phyloP scores from a whole-genome alignment of 768 basidiomycete species.

The Phallus indusiatus region DNA sequence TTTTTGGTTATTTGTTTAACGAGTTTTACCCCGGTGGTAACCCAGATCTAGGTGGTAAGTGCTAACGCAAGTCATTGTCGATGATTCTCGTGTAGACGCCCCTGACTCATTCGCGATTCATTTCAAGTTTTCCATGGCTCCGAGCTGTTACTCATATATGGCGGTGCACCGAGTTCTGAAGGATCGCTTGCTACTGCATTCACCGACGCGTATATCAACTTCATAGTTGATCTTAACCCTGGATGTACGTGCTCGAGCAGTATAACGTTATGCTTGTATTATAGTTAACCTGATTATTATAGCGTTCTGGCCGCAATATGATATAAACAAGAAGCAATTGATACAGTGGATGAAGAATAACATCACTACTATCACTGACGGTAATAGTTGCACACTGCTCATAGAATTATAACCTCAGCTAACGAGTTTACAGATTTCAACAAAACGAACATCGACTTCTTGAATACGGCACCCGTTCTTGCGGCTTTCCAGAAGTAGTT shows the following conservation, averaged over 20 bases:
- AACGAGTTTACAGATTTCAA: constrained; percentile 29
- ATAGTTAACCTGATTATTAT: background rate
- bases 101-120: background rate
- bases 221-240: constrained; percentile 45
- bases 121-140: constrained; percentile 39
- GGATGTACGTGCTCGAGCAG: constrained; percentile 30
- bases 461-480: constrained; percentile 30
- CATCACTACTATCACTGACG: constrained; percentile 43
- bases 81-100: background rate
- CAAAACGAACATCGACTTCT: constrained; percentile 31
- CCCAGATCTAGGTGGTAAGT: constrained; percentile 37
- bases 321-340: constrained; percentile 21
- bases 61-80: too few species aligned
- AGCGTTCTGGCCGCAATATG: constrained; percentile 42
- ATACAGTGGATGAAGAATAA: constrained; percentile 44
- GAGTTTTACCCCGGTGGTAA: constrained; percentile 50
- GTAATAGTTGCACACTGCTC: constrained; percentile 19
- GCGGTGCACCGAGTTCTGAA: constrained; percentile 37
- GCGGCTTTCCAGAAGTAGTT: constrained; percentile 37
- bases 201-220: constrained; percentile 47
- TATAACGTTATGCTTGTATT: background rate
- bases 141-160: constrained; percentile 40
- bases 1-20: constrained; percentile 47
- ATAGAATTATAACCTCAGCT: background rate
- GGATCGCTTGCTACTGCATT: constrained; percentile 36